Evolutionary conservation across 805 yeast species (phyloP).

Genomic region (Saccharomycopsis capsularis): DNA sequence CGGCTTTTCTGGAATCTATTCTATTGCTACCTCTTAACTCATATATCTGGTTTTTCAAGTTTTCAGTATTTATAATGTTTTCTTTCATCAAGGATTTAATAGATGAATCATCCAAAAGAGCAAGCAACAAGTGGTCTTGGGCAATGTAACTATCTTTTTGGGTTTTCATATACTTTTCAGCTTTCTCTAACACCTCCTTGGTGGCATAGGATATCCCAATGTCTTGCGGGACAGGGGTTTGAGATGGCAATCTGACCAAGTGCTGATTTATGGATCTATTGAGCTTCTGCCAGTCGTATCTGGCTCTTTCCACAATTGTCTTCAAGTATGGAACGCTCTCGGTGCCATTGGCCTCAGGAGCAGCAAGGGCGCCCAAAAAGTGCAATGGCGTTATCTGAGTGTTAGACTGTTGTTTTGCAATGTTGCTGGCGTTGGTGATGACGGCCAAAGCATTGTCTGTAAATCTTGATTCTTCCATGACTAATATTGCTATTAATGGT

Average conservation of each 20-base stretch:
- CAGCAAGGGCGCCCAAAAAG: conserved; percentile 83
- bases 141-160: conserved; percentile 91
- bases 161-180: conserved; percentile 69
- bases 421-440: conserved; percentile 67
- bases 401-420: conserved; percentile 81
- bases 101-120: conserved; percentile 71
- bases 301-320: conserved; percentile 75
- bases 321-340: conserved; percentile 55
- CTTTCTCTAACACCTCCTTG: conserved; percentile 65
- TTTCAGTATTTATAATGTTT: conserved; percentile 56
- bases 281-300: conserved; percentile 79
- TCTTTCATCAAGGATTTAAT: conserved; percentile 69
- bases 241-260: conserved; percentile 79
- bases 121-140: conserved; percentile 87
- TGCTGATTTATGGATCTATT: conserved; percentile 76
- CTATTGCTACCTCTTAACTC: conserved; percentile 83
- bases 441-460: conserved; percentile 90
- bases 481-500: too few species aligned
- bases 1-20: conserved; percentile 92
- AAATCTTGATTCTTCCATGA: conserved; percentile 66
- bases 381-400: conserved; percentile 84
- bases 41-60: conserved; percentile 69
- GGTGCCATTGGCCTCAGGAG: conserved; percentile 47
- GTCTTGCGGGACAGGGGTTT: conserved; percentile 82
- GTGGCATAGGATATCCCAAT: conserved; percentile 69